Evolutionary conservation across 2,329 filamentous ascomycete species (phyloP).

Genomic region (Septoria petroselini): DNA sequence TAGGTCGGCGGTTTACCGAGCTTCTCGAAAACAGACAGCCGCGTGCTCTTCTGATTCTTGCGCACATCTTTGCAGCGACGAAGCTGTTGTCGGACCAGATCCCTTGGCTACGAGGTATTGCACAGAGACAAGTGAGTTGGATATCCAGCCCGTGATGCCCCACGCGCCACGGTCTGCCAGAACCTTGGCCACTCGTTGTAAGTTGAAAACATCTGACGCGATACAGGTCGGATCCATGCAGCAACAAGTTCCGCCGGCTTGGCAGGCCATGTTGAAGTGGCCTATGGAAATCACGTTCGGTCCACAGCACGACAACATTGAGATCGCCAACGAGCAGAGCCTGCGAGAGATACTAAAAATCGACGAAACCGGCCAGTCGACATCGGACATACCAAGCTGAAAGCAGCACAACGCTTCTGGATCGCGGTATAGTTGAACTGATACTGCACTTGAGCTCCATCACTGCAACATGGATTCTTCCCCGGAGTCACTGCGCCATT

Average conservation of each 20-base stretch:
- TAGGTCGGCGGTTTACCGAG: conserved; percentile 27
- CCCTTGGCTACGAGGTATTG: conserved; percentile 29
- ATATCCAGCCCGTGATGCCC: too few relatives aligned
- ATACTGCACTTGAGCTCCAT: too few relatives aligned
- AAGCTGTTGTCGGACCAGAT: conserved; percentile 28
- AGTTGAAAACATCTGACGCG: too few relatives aligned
- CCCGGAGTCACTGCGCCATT: too few relatives aligned
- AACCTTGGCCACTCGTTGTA: too few relatives aligned
- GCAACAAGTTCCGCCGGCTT: neutral
- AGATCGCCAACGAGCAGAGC: neutral
- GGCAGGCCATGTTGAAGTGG: conserved; percentile 25
- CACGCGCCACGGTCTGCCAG: too few relatives aligned
- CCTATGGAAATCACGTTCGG: conserved; percentile 22
- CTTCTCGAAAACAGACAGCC: conserved; percentile 27
- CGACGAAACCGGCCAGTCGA: neutral
- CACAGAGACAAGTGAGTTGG: conserved; percentile 26
- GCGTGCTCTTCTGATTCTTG: conserved; percentile 28
- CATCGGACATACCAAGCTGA: neutral
- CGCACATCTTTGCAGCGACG: conserved; percentile 29
- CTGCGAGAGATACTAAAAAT: neutral
- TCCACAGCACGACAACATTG: neutral
- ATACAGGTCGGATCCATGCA: neutral
- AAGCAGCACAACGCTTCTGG: too few relatives aligned
- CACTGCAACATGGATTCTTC: neutral
- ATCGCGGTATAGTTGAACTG: too few relatives aligned